Evolutionary conservation across 192 early-diverging fungal genomes (phyloP).

Genomic region (Entophlyctis luteolus): DNA sequence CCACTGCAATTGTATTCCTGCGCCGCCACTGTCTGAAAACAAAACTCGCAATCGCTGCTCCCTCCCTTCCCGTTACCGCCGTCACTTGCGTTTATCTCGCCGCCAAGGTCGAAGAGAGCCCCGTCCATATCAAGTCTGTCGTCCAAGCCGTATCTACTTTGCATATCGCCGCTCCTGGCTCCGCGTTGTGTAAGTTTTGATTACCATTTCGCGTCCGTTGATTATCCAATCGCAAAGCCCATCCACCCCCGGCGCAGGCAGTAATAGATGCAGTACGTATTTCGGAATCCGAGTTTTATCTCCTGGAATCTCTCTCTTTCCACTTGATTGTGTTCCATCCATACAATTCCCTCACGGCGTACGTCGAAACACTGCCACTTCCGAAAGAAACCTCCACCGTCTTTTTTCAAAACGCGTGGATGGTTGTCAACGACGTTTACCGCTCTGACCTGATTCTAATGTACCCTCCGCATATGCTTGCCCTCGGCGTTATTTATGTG

Average conservation of each 20-base stretch:
- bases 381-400: background rate
- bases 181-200: too few species aligned
- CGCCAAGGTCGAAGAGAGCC: constrained; percentile 77
- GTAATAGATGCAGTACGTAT: constrained; percentile 70
- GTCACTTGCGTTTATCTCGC: constrained; percentile 84
- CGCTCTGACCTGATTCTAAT: constrained; percentile 74
- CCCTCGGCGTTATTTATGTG: constrained; percentile 52
- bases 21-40: constrained; percentile 86
- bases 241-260: constrained; percentile 42
- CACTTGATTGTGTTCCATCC: constrained; percentile 86
- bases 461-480: constrained; percentile 87
- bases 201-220: background rate
- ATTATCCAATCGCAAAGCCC: background rate
- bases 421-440: constrained; percentile 77
- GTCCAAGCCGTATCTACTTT: constrained; percentile 26
- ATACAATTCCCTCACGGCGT: constrained; percentile 66
- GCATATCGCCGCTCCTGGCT: background rate
- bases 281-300: constrained; percentile 89
- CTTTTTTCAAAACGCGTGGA: constrained; percentile 27
- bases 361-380: background rate
- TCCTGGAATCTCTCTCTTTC: constrained; percentile 88
- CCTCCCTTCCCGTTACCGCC: constrained; percentile 61
- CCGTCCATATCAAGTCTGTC: constrained; percentile 58
- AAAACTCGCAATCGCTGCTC: constrained; percentile 17
- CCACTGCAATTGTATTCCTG: constrained; percentile 82